Conservation (phyloP, 75 land plant species). For the Pinus tabuliformis region DNA sequence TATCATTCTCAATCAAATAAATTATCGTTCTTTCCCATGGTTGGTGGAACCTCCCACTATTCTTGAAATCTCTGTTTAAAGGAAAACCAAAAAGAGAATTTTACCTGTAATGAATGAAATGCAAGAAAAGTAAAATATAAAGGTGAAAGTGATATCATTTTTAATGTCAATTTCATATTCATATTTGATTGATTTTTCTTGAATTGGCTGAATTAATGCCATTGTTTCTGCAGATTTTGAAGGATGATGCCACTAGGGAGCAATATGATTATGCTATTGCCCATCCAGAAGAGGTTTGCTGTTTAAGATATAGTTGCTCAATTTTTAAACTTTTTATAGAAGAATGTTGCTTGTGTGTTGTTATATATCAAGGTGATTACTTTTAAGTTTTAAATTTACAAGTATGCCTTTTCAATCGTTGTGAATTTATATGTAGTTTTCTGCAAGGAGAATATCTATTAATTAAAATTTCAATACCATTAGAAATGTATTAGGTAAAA, state of each 20-base stretch:
- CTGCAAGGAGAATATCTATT: no score
- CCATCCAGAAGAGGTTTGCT: slow-evolving; percentile 92
- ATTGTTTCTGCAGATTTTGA: slow-evolving; percentile 69
- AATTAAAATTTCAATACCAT: no score
- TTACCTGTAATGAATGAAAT: not conserved
- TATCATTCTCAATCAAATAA: not conserved
- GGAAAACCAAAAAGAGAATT: not conserved
- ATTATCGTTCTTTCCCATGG: not conserved
- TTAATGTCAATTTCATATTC: not conserved
- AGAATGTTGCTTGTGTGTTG: no score
- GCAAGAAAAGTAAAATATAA: not conserved
- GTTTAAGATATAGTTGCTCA: no score
- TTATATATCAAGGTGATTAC: no score
- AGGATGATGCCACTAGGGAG: slow-evolving; percentile 89
- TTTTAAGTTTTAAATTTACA: no score
- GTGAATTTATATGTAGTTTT: no score
- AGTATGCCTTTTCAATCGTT: no score
- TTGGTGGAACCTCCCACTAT: not conserved
- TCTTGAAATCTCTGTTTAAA: not conserved
- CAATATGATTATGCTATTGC: slow-evolving; percentile 99
- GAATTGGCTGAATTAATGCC: not conserved
- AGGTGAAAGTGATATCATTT: not conserved
- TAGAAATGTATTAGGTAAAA: no score
- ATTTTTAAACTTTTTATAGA: no score
- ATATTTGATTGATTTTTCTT: not conserved